Base-by-base conservation (phyloP, 1,139 yeast genomes). In the Entelexis sorbosivorans region DNA sequence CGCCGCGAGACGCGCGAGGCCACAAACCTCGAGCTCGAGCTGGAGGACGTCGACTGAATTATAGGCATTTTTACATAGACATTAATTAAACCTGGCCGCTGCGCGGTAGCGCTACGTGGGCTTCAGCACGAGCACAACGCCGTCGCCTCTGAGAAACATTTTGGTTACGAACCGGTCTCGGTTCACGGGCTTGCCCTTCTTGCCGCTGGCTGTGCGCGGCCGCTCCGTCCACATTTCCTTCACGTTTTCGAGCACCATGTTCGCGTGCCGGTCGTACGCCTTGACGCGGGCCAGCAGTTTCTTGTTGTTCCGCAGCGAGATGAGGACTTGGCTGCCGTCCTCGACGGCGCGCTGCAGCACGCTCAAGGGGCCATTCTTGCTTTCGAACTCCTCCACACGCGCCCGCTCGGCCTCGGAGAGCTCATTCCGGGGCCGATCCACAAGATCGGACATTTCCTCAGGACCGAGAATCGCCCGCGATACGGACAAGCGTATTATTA, bases 241-340 rank as follows among this genome's bases (percentile, higher is more conserved):
- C 40, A 91, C 97, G 61, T 88, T 87, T 62, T 87, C 96, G 59
- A 91, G 70, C 9, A 91, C 82, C 83, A 91, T 78, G 66, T 91
- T 91, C 57, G 96, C 83, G 67, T 91, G 99, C 63, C 96, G 80
- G 65, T 91, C 99, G 65, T 88, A 93, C 0, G 97, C 97, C 64
- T 85, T 84, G 48, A 91, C 93, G 59, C 85, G 79, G 1, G 91
- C 96, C 29, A 91, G 76, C 44, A 91, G 73, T 67, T 91, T 91
- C 64, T 88, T 96, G 67, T 89, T 89, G 66, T 91, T 91, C 62
- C 99, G 77, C 58, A 95, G 79, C 28, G 96, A 86, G 59, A 91
- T 85, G 52, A 91, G 78, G 5, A 93, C 86, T 28, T 89, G 88
- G 2, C 82, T 75, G 53, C 79, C 81, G 56, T 79, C 76, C 58